Conservation (phyloP, 768 basidiomycete genomes). For the Termitomyces sp. region DNA sequence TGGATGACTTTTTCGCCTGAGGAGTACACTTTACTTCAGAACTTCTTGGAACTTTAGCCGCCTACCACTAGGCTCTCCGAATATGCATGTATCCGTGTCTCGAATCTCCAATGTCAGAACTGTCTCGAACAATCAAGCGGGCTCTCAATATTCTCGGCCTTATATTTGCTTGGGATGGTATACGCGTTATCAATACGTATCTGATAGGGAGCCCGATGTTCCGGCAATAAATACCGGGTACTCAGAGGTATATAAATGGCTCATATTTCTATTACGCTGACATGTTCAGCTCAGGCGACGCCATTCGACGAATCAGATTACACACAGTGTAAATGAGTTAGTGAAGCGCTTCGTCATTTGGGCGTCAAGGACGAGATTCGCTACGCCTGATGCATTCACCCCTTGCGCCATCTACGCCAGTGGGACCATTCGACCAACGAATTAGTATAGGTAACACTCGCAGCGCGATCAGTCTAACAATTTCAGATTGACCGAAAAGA, state of each 20-base stretch:
- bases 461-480: too few relatives aligned
- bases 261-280: slow-evolving; percentile 4
- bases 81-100: slow-evolving; percentile 6
- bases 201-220: slow-evolving; percentile 2
- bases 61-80: slow-evolving; percentile 4
- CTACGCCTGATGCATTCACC: slow-evolving; percentile 16
- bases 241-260: slow-evolving; percentile 12
- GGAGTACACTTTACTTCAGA: background rate
- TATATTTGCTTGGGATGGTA: slow-evolving; percentile 2
- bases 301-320: slow-evolving; percentile 14
- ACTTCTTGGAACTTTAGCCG: slow-evolving; percentile 3
- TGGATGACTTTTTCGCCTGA: slow-evolving; percentile 6
- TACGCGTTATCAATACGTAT: slow-evolving; percentile 1
- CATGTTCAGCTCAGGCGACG: slow-evolving; percentile 8
- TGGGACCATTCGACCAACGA: background rate
- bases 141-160: slow-evolving; percentile 1
- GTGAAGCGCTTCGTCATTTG: slow-evolving; percentile 10
- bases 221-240: slow-evolving; percentile 5
- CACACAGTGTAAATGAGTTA: slow-evolving; percentile 11
- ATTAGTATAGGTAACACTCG: background rate
- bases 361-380: slow-evolving; percentile 12
- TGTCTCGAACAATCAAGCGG: background rate
- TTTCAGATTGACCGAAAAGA: too few relatives aligned
- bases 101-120: background rate
- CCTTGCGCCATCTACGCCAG: slow-evolving; percentile 1